phyloP scores from a whole-genome alignment of 2,329 filamentous ascomycete genomes.

The Lecanicillium sp. region DNA sequence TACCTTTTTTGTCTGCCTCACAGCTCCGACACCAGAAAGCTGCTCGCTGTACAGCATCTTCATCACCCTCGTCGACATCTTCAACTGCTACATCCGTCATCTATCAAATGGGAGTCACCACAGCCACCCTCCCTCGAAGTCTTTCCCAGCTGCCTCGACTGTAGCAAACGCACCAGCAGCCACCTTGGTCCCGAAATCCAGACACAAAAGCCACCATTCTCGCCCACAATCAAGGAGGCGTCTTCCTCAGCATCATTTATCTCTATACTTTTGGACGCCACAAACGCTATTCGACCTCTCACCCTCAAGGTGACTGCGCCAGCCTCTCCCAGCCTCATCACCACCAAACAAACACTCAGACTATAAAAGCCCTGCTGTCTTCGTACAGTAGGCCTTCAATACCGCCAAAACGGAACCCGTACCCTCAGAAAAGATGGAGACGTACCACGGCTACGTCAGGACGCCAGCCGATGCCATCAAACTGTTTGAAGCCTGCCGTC shows the following conservation, averaged over 20 bases:
- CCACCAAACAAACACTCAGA: too few relatives aligned
- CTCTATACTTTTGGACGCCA: too few relatives aligned
- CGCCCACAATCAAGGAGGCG: neutral
- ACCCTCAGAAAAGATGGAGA: slow-evolving; percentile 66
- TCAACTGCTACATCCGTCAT: neutral
- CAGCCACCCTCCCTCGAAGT: neutral
- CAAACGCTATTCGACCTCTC: too few relatives aligned
- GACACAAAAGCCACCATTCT: neutral
- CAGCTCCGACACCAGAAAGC: neutral
- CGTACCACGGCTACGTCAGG: slow-evolving; percentile 89
- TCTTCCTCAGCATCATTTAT: too few relatives aligned
- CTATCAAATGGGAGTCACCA: neutral
- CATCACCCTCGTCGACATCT: neutral
- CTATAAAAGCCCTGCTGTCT: neutral
- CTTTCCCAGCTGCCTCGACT: slow-evolving; percentile 1
- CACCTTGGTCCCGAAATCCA: too few relatives aligned
- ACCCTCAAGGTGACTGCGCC: too few relatives aligned
- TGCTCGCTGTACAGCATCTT: neutral
- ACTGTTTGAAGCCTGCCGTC: slow-evolving; percentile 92
- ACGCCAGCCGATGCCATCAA: slow-evolving; percentile 97
- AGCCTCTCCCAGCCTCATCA: neutral
- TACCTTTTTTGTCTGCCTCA: neutral
- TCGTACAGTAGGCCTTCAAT: slow-evolving; percentile 11
- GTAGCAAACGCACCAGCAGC: neutral
- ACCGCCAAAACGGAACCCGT: slow-evolving; percentile 16